Percentiles rank a stretch among this genome's conserved stretches.
Conservation (phyloP, 1,284 basidiomycete species). For the Cerioporus squamosus region DNA sequence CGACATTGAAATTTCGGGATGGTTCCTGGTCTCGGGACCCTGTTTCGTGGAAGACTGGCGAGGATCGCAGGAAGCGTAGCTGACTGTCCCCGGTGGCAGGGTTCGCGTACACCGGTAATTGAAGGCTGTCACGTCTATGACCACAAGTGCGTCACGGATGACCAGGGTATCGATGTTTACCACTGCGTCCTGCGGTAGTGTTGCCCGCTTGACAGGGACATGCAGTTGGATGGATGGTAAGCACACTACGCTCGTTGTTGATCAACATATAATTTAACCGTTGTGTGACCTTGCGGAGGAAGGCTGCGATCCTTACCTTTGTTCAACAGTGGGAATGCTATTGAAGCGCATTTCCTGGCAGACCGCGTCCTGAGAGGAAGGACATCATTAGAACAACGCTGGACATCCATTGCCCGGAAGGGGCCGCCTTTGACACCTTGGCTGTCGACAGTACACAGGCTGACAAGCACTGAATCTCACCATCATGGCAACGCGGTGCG, state of each 20-base stretch:
- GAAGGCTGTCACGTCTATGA: constrained; percentile 6
- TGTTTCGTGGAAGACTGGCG: constrained; percentile 12
- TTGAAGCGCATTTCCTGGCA: background rate
- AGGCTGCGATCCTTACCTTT: too few species aligned
- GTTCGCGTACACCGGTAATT: background rate
- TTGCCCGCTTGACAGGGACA: background rate
- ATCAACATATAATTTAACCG: too few species aligned
- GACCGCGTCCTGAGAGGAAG: background rate
- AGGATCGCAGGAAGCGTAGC: constrained; percentile 12
- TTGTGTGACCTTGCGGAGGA: too few species aligned
- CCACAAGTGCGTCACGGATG: background rate
- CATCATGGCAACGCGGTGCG: background rate
- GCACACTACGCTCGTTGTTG: too few species aligned
- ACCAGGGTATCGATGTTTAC: constrained; percentile 6
- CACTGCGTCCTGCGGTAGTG: background rate
- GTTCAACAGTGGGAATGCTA: too few species aligned
- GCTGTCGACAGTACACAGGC: too few species aligned
- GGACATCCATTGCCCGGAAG: too few species aligned
- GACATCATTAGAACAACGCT: too few species aligned
- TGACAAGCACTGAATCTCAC: background rate
- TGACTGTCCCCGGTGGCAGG: constrained; percentile 14
- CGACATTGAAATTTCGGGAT: background rate
- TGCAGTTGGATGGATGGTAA: too few species aligned
- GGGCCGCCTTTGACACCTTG: too few species aligned
- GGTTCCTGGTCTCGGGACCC: constrained; percentile 22